Evolutionary conservation across 306 rosid species (phyloP).

Genomic region (Sophora flavescens): DNA sequence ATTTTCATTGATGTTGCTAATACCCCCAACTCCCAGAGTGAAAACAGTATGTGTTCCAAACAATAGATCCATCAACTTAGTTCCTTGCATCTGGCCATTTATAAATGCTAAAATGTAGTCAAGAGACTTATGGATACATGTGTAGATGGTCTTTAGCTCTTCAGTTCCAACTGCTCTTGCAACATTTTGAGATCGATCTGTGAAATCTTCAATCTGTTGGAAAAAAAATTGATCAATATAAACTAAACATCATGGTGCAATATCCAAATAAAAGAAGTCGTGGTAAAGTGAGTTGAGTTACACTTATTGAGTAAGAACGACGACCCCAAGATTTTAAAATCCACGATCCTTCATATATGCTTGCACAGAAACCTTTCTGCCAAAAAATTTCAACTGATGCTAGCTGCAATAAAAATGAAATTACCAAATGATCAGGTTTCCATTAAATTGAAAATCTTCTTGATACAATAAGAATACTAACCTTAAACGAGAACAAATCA

Average conservation of each 20-base stretch:
- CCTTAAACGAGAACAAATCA: neutral
- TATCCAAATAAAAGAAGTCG: neutral
- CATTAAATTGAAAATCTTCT: conserved; percentile 35
- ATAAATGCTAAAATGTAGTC: conserved; percentile 30
- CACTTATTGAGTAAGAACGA: conserved; percentile 42
- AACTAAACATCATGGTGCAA: conserved; percentile 15
- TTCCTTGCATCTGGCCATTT: conserved; percentile 41
- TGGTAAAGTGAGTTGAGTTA: conserved; percentile 42
- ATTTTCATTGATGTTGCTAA: conserved; percentile 10
- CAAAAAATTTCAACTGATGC: conserved; percentile 62
- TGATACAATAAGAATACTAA: neutral
- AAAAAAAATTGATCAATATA: conserved; percentile 36
- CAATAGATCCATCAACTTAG: conserved; percentile 46
- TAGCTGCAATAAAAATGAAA: conserved; percentile 52
- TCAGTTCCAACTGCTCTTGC: conserved; percentile 53
- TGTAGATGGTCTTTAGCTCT: conserved; percentile 44
- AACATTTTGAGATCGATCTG: conserved; percentile 52
- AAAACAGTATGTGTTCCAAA: conserved; percentile 39
- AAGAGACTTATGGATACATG: conserved; percentile 49
- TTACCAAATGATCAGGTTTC: conserved; percentile 30
- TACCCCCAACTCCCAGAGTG: conserved; percentile 27
- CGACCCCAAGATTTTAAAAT: conserved; percentile 48
- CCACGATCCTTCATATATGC: conserved; percentile 58
- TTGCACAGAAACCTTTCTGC: conserved; percentile 52
- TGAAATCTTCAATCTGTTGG: conserved; percentile 61